Conservation (phyloP, 106 monocot species). For the Narthecium ossifragum region DNA sequence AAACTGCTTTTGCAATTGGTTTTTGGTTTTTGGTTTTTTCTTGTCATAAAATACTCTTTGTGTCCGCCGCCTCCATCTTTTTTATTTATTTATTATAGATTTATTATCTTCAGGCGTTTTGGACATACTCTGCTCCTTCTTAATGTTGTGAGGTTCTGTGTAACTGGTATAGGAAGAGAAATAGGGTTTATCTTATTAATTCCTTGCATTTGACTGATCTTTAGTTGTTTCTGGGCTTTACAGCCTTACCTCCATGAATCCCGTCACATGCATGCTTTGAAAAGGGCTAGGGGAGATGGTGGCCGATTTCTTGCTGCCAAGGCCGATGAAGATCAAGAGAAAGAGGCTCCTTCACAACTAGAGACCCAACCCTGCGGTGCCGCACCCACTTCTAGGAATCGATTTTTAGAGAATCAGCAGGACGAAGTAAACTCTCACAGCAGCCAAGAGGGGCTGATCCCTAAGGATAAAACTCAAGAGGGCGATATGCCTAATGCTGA, state of each 20-base stretch:
- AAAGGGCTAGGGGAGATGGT: slow-evolving; percentile 12
- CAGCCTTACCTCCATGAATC: slow-evolving; percentile 21
- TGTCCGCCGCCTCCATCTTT: neutral
- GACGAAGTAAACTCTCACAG: no score
- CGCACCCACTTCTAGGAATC: no score
- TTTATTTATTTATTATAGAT: neutral
- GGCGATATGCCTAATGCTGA: no score
- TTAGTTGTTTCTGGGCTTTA: neutral
- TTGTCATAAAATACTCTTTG: no score
- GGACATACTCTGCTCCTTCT: neutral
- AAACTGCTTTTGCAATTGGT: no score
- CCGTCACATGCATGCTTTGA: slow-evolving; percentile 18
- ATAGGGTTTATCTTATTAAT: no score
- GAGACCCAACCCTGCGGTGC: no score
- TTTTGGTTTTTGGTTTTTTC: no score
- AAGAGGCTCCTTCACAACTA: neutral
- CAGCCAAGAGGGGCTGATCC: no score
- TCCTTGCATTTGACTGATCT: neutral
- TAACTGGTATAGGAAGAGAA: no score
- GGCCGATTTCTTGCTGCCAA: slow-evolving; percentile 14
- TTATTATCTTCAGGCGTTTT: neutral
- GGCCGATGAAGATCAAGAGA: neutral
- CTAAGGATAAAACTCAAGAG: no score
- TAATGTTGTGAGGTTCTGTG: neutral
- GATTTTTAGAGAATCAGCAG: no score